phyloP scores from a whole-genome alignment of 345 rosid genomes.

The Heritiera fomes region DNA sequence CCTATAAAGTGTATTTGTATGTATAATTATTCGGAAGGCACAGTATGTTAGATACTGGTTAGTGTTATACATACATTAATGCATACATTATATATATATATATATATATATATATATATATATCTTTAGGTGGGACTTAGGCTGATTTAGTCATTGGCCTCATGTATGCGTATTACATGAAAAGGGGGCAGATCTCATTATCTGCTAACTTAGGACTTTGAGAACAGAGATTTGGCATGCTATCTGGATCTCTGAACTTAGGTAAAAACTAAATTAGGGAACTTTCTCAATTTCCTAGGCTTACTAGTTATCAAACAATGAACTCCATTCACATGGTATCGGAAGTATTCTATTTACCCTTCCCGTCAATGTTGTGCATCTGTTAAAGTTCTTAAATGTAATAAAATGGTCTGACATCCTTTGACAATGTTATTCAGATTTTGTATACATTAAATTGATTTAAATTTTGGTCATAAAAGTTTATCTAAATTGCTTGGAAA shows the following conservation, averaged over 20 bases:
- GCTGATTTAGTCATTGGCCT: background rate
- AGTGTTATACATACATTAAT: background rate
- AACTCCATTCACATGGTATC: background rate
- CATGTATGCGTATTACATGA: background rate
- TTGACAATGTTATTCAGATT: background rate
- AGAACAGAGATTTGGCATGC: background rate
- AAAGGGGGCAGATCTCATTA: background rate
- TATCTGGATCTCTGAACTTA: background rate
- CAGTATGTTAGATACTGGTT: background rate
- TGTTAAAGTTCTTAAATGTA: background rate
- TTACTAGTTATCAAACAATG: background rate
- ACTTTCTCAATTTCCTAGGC: background rate
- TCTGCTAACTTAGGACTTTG: background rate
- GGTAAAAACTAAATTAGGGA: background rate
- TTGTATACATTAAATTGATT: background rate
- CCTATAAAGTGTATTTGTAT: background rate
- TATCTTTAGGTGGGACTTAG: background rate
- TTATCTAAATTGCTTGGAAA: background rate
- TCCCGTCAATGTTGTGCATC: background rate
- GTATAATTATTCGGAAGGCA: background rate
- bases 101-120: too few relatives aligned
- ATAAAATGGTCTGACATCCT: background rate
- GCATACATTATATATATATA: background rate
- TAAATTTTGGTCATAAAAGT: background rate
- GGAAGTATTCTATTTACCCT: background rate